A percentile compares a stretch with the other conserved stretches of the same genome.
Evolutionary conservation across 306 rosid genomes (phyloP).

Genomic region (Dalbergia cochinchinensis): DNA sequence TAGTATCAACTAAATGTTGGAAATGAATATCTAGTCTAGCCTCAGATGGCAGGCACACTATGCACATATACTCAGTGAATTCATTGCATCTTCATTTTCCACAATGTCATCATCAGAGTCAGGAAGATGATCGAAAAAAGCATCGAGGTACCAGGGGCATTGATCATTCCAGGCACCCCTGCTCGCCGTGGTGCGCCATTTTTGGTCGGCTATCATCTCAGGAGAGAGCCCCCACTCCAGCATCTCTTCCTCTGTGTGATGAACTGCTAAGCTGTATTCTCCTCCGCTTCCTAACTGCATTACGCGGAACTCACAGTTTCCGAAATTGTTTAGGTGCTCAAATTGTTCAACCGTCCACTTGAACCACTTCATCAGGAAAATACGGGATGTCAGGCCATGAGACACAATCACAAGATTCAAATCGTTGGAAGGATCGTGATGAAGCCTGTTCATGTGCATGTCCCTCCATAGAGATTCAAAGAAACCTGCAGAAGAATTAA

Average conservation of each 20-base stretch:
- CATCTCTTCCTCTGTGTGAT: conserved; percentile 82
- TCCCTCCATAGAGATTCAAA: conserved; percentile 97
- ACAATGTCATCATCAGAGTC: conserved; percentile 61
- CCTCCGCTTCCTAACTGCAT: conserved; percentile 89
- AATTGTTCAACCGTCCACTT: conserved; percentile 96
- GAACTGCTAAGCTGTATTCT: conserved; percentile 87
- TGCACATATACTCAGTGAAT: conserved; percentile 10
- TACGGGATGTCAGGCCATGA: conserved; percentile 83
- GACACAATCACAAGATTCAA: conserved; percentile 87
- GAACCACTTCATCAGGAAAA: conserved; percentile 97
- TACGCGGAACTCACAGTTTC: conserved; percentile 77
- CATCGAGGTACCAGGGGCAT: conserved; percentile 82
- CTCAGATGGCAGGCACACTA: neutral
- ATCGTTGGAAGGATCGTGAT: conserved; percentile 64
- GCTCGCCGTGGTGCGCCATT: conserved; percentile 71
- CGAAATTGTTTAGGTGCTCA: conserved; percentile 78
- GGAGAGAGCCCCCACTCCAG: conserved; percentile 86
- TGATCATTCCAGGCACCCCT: conserved; percentile 78
- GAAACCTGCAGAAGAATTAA: conserved; percentile 64
- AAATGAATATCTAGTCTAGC: conserved; percentile 27
- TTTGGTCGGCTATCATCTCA: conserved; percentile 88
- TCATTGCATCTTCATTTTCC: conserved; percentile 33
- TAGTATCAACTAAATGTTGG: conserved; percentile 19
- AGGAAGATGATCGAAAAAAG: conserved; percentile 69
- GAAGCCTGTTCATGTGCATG: conserved; percentile 83